Evolutionary conservation across 73 alveolate species (phyloP), one percentile per base, ranked within the genome.

Genomic region (Paramecium octaurelia): DNA sequence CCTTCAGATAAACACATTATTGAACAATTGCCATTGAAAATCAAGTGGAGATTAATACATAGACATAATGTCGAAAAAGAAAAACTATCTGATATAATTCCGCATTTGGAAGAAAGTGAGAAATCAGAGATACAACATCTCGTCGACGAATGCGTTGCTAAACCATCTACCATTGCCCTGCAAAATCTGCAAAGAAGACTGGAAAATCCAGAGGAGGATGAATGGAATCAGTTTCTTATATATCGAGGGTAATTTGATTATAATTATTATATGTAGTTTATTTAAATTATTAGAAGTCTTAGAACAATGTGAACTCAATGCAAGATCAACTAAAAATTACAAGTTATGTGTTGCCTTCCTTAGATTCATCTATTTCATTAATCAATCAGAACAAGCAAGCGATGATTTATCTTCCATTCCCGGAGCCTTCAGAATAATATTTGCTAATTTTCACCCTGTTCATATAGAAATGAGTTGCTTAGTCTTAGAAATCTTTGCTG

Each of bases 381-480:
- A 35, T 35, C 38, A 75, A 75, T 38, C 68, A 21, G 60, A 75
- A 18, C 14, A 8, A 23, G 84, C 48, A 29, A 29, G 88, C 18
- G 88, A 75, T 42, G 88, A 75, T 20, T 8, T 75, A 20, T 36
- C 88, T 11, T 35, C 64, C 7, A 75, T 75, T 8, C 88, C 88
- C 0, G 88, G 88, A 75, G 35, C 88, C 7, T 75, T 75, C 20
- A 75, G 60, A 36, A 75, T 75, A 3, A 38, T 75, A 42, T 75
- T 75, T 75, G 58, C 88, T 35, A 75, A 75, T 42, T 75, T 75
- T 42, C 88, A 75, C 21, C 88, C 88, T 42, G 60, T 75, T 42
- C 88, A 75, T 35, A 42, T 75, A 2, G 88, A 75, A 75, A 38
- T 75, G 88, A 75, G 88, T 38, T 75, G 88, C 11, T 8, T 75